phyloP scores from a whole-genome alignment of 1,284 basidiomycete genomes.

The Ustilago sp. region DNA sequence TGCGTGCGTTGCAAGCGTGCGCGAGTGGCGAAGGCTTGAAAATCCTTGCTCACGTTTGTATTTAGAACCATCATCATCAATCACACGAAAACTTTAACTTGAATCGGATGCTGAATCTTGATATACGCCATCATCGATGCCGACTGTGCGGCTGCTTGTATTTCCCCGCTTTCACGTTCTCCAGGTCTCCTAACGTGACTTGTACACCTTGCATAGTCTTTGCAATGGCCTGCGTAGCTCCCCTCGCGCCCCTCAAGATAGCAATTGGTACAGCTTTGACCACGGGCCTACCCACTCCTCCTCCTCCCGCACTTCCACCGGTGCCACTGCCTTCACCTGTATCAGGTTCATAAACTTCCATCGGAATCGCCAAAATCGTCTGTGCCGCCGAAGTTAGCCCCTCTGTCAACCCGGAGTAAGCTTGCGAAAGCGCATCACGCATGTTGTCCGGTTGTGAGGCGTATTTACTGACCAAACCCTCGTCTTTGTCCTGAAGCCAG shows the following conservation, averaged over 20 bases:
- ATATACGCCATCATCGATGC: not conserved
- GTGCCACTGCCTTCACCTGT: not conserved
- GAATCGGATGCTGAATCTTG: not conserved
- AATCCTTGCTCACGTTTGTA: too few relatives aligned
- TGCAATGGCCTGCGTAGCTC: conserved; percentile 92
- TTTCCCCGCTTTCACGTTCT: conserved; percentile 52
- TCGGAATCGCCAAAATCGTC: conserved; percentile 96
- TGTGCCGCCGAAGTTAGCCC: conserved; percentile 88
- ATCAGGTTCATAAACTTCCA: conserved; percentile 94
- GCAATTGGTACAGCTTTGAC: conserved; percentile 96
- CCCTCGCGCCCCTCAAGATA: conserved; percentile 94
- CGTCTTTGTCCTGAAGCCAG: conserved; percentile 8
- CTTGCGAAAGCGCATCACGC: conserved; percentile 86
- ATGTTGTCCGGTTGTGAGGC: conserved; percentile 88
- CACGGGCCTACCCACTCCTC: conserved; percentile 74
- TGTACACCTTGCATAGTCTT: conserved; percentile 93
- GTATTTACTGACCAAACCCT: conserved; percentile 79
- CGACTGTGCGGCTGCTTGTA: conserved; percentile 43
- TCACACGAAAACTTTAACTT: too few relatives aligned
- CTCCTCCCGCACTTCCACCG: conserved; percentile 58
- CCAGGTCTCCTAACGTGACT: conserved; percentile 73
- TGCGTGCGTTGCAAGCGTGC: too few relatives aligned
- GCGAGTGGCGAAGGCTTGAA: too few relatives aligned
- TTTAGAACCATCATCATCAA: too few relatives aligned
- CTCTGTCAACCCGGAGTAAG: conserved; percentile 80